Evolutionary conservation across 495 filamentous ascomycete species (phyloP).

Genomic region (Hypomontagnella monticulosa): DNA sequence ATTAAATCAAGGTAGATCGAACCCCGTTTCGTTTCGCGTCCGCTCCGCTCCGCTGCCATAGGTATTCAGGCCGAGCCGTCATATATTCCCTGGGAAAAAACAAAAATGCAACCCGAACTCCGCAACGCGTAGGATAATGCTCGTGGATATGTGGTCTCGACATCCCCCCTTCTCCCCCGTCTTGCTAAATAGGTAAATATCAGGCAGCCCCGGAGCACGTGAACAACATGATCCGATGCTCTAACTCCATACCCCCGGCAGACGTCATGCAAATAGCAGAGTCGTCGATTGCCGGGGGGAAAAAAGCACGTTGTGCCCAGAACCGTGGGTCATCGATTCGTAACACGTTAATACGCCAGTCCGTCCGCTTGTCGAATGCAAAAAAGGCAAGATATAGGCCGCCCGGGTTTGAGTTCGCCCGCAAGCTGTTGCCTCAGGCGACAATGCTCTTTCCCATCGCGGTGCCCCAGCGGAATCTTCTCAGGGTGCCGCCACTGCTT

Average conservation of each 20-base stretch:
- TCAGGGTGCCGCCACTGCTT: conserved; percentile 52
- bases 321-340: conserved; percentile 27
- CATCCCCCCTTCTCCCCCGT: conserved; percentile 3
- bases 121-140: conserved; percentile 19
- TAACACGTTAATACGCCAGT: conserved; percentile 26
- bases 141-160: conserved; percentile 23
- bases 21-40: not conserved
- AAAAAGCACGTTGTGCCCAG: conserved; percentile 11
- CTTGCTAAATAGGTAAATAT: not conserved
- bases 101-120: conserved; percentile 25
- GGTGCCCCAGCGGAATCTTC: conserved; percentile 58
- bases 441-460: conserved; percentile 52
- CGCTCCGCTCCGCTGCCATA: conserved; percentile 7
- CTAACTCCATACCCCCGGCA: conserved; percentile 13
- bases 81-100: conserved; percentile 11
- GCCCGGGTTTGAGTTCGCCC: not conserved
- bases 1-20: not conserved
- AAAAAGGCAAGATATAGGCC: conserved; percentile 23
- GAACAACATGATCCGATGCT: conserved; percentile 6
- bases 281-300: conserved; percentile 6
- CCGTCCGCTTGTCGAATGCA: conserved; percentile 12
- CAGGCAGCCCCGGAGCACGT: conserved; percentile 3
- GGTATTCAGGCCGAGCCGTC: conserved; percentile 6
- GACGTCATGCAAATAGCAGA: conserved; percentile 4
- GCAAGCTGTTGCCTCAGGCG: conserved; percentile 42